Base-by-base conservation (phyloP, 2,329 filamentous ascomycete genomes). In the Emmonsiellopsis sp. region DNA sequence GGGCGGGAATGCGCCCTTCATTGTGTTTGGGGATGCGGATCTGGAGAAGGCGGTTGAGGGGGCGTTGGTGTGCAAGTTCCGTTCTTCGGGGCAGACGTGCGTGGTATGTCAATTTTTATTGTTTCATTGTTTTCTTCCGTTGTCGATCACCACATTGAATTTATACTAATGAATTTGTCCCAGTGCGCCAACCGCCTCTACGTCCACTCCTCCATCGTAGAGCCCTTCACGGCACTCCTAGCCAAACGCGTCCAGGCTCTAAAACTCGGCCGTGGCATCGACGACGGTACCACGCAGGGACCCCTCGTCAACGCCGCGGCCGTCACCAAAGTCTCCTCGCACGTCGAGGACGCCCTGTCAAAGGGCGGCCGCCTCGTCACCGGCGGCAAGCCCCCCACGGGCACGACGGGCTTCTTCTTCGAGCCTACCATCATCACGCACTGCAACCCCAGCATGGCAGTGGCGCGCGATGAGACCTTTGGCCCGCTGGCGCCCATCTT, bases 171-270 rank as follows among this genome's bases (percentile, higher is more conserved):
- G 21, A 27, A 27, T 27, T 27, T 27, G 21, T 27, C 3, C 21
- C 21, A 27, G 21, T 57, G 58, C 31, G 60, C 62, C 3, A 74
- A 74, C 57, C 63, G 71, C 3, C 63, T 73, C 47, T 71, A 69
- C 57, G 68, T 74, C 7, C 71, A 74, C 52, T 56, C 61, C 21
- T 65, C 65, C 6, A 68, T 72, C 33, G 68, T 70, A 53, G 68
- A 73, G 49, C 56, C 68, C 11, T 74, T 82, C 14, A 76, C 79
- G 0, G 57, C 64, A 1, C 60, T 70, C 11, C 80, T 84, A 47
- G 68, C 75, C 3, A 68, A 68, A 21, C 63, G 69, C 43, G 70
- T 81, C 53, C 61, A 61, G 37, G 53, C 56, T 10, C 65, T 67
- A 55, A 62, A 65, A 27, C 56, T 67, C 31, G 65, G 65, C 27